Conservation (phyloP, 768 basidiomycete species). For the Trametes punicea region DNA sequence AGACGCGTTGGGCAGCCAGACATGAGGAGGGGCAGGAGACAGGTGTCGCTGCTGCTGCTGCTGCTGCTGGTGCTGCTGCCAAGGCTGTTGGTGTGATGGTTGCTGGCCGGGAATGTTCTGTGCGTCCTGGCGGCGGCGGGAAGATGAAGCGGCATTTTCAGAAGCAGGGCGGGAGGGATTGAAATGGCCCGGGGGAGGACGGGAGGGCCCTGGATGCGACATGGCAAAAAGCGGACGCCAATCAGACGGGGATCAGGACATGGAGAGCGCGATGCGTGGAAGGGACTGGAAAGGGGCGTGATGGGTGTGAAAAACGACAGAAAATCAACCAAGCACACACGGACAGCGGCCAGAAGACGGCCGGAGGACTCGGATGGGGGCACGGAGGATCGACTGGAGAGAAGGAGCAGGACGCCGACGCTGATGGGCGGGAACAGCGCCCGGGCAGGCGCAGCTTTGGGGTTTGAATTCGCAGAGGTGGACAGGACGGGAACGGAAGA, state of each 20-base stretch:
- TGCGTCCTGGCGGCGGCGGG: background rate
- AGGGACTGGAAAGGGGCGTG: too few relatives aligned
- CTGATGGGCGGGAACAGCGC: too few relatives aligned
- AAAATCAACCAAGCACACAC: background rate
- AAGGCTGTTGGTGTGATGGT: background rate
- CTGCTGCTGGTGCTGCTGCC: too few relatives aligned
- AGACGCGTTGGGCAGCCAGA: background rate
- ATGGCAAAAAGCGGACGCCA: background rate
- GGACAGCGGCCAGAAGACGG: background rate
- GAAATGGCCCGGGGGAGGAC: background rate
- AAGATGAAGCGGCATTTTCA: slow-evolving; percentile 3
- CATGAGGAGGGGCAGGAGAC: background rate
- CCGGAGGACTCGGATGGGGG: background rate
- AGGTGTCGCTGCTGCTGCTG: too few relatives aligned
- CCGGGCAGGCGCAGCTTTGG: too few relatives aligned
- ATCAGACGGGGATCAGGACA: background rate
- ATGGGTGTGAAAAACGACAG: background rate
- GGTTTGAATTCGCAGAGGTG: too few relatives aligned
- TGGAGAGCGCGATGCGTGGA: background rate
- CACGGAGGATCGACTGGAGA: background rate
- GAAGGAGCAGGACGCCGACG: background rate
- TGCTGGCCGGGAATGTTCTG: background rate
- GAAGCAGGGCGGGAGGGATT: background rate
- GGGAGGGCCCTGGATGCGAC: background rate
- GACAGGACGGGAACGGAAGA: too few relatives aligned